A percentile compares a stretch with the other conserved stretches of the same genome.
Conservation (phyloP, 2,329 filamentous ascomycete genomes). For the Orbilia javanica region DNA sequence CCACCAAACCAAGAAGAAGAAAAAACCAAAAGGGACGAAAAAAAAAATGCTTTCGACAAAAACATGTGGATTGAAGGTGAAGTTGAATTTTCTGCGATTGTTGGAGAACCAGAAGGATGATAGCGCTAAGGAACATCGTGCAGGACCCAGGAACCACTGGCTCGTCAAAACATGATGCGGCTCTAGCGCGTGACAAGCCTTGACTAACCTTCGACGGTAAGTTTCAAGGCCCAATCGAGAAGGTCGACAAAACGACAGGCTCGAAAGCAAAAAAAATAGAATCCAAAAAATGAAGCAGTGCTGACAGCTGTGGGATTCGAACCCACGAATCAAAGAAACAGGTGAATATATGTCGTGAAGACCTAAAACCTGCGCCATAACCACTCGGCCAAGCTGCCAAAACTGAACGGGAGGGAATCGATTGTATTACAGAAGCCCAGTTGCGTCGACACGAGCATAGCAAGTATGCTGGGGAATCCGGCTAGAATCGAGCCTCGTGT, state of each 20-base stretch:
- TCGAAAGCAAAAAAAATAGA: background rate
- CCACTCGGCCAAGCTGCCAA: conserved; percentile 58
- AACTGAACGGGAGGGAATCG: background rate
- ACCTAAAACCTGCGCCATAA: conserved; percentile 58
- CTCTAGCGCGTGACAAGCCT: conserved; percentile 24
- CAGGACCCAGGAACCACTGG: background rate
- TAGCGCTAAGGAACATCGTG: background rate
- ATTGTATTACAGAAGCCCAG: conserved; percentile 17
- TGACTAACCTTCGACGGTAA: conserved; percentile 16
- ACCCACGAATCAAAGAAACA: conserved; percentile 58
- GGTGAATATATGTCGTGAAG: conserved; percentile 47
- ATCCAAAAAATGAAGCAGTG: conserved; percentile 27
- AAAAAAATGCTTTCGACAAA: background rate
- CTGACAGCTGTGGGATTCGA: conserved; percentile 58
- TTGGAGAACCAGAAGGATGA: background rate
- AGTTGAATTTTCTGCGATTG: background rate
- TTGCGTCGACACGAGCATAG: background rate
- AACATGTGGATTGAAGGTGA: background rate
- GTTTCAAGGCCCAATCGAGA: conserved; percentile 39
- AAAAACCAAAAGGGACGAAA: background rate
- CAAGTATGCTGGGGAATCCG: background rate
- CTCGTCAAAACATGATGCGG: conserved; percentile 6
- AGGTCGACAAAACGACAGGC: conserved; percentile 14
- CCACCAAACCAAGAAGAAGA: conserved; percentile 13
- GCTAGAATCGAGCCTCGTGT: background rate